Conservation (phyloP, 306 rosid genomes). For the Castanea crenata region DNA sequence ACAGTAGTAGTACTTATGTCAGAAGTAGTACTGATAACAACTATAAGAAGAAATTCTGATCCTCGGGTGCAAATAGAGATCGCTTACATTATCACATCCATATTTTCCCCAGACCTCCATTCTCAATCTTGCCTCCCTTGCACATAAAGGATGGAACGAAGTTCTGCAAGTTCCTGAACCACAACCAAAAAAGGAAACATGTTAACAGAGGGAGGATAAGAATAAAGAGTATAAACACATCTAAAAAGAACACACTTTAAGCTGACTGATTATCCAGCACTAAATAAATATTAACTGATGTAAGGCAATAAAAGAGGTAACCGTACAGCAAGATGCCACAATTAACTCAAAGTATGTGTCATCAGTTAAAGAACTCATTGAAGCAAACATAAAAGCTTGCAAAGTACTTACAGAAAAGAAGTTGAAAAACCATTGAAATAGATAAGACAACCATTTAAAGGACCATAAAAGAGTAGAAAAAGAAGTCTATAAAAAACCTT, state of each 20-base stretch:
- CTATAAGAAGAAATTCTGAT: neutral
- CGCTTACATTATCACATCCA: slow-evolving; percentile 71
- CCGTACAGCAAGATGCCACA: too few relatives aligned
- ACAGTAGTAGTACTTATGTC: neutral
- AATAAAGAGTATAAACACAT: neutral
- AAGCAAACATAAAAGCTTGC: neutral
- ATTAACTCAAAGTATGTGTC: neutral
- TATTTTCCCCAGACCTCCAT: slow-evolving; percentile 94
- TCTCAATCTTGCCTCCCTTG: slow-evolving; percentile 83
- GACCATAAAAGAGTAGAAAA: neutral
- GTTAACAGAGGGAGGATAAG: neutral
- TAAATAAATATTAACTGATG: neutral
- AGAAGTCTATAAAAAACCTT: too few relatives aligned
- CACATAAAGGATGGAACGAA: slow-evolving; percentile 92
- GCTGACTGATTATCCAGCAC: neutral
- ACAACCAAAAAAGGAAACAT: neutral
- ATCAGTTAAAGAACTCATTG: neutral
- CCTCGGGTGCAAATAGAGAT: slow-evolving; percentile 11
- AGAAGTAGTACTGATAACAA: neutral
- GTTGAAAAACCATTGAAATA: too few relatives aligned
- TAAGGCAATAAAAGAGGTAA: neutral
- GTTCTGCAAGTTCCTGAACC: slow-evolving; percentile 75
- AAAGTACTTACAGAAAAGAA: neutral
- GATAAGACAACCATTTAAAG: neutral
- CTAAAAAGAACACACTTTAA: neutral